Percentiles rank a stretch among this genome's conserved stretches.
Evolutionary conservation across 129 eudicot genomes (phyloP).

Genomic region (Mikania micrantha): DNA sequence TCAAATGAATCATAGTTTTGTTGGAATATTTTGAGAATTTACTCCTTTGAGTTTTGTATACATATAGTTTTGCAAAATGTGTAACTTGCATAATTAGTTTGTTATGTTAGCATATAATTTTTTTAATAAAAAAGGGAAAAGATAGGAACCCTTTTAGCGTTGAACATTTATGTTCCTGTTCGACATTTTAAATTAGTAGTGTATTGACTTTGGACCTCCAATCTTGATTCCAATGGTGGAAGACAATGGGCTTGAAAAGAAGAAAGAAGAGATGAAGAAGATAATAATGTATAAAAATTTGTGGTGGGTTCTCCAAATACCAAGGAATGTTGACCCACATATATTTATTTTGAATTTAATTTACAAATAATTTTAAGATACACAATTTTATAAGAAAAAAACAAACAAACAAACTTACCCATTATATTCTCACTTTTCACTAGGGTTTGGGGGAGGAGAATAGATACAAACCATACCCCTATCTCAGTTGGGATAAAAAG

Average conservation of each 20-base stretch:
- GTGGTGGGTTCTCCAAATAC: slow-evolving; percentile 41
- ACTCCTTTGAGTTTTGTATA: too few relatives aligned
- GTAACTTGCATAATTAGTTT: background rate
- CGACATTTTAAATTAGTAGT: slow-evolving; percentile 26
- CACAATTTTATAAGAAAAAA: too few relatives aligned
- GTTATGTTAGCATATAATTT: background rate
- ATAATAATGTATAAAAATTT: slow-evolving; percentile 29
- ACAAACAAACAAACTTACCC: too few relatives aligned
- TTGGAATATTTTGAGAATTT: background rate
- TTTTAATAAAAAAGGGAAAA: background rate
- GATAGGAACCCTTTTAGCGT: background rate
- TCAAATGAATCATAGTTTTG: background rate
- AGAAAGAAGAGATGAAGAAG: slow-evolving; percentile 22
- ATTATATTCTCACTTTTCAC: too few relatives aligned
- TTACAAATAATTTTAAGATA: background rate
- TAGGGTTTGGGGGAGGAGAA: too few relatives aligned
- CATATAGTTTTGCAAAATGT: background rate
- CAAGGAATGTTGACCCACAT: slow-evolving; percentile 25
- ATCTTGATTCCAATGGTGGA: slow-evolving; percentile 33
- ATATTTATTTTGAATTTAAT: background rate
- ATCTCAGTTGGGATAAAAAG: too few relatives aligned
- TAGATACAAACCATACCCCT: too few relatives aligned
- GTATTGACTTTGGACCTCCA: slow-evolving; percentile 25
- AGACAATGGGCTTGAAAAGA: slow-evolving; percentile 37
- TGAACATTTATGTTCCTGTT: background rate